phyloP scores from a whole-genome alignment of 1,284 basidiomycete species.

The Rhodotorula sp. region DNA sequence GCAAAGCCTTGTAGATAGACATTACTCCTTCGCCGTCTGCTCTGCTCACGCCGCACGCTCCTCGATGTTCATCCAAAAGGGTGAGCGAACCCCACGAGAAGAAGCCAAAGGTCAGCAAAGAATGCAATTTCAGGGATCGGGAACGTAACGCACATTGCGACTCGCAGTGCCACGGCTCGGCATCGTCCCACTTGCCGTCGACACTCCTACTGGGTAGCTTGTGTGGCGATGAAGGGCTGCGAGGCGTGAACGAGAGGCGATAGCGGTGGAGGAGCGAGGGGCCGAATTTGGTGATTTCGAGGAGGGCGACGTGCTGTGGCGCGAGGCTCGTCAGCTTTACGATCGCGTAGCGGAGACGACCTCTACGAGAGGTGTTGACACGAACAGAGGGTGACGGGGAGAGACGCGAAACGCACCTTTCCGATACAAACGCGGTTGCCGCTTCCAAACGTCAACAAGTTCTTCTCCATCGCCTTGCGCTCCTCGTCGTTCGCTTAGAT shows the following conservation, averaged over 20 bases:
- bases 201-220: background rate
- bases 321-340: too few species aligned
- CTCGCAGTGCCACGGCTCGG: conserved; percentile 12
- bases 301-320: conserved; percentile 9
- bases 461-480: background rate
- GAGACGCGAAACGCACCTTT: background rate
- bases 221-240: conserved; percentile 1
- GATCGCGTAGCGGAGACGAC: too few species aligned
- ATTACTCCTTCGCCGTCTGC: too few species aligned
- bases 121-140: too few species aligned
- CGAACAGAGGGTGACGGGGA: too few species aligned
- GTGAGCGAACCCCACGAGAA: conserved; percentile 2
- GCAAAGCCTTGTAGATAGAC: too few species aligned
- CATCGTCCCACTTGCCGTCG: conserved; percentile 1
- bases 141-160: background rate
- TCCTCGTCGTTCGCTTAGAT: conserved; percentile 4
- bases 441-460: conserved; percentile 3
- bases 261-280: conserved; percentile 10
- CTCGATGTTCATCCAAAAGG: conserved; percentile 3
- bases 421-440: conserved; percentile 12
- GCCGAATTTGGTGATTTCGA: conserved; percentile 11
- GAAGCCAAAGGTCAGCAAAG: background rate
- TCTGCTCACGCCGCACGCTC: background rate
- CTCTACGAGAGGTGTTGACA: too few species aligned
- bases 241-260: background rate